Evolutionary conservation across 768 basidiomycete genomes (phyloP).

Genomic region (Porphyrellus cyaneotinctus): DNA sequence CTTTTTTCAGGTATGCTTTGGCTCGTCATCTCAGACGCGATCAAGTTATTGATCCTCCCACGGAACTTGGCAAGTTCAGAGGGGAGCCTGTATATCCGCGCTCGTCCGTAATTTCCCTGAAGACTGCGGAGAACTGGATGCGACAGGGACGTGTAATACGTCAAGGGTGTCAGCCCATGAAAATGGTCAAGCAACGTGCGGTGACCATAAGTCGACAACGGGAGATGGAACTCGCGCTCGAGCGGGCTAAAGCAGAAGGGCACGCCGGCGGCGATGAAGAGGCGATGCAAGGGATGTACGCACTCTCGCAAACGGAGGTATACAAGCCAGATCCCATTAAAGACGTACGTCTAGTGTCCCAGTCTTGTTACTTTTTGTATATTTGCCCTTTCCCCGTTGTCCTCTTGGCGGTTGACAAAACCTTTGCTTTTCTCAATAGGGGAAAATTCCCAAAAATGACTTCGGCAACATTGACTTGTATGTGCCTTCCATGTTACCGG

Average conservation of each 20-base stretch:
- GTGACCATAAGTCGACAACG: slow-evolving; percentile 76
- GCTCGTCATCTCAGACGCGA: slow-evolving; percentile 83
- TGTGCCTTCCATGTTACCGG: slow-evolving; percentile 90
- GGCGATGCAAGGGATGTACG: slow-evolving; percentile 84
- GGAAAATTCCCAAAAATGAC: slow-evolving; percentile 88
- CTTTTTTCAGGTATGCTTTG: slow-evolving; percentile 64
- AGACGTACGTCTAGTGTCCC: slow-evolving; percentile 71
- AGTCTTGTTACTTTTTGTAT: background rate
- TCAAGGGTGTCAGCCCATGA: slow-evolving; percentile 78
- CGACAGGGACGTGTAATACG: slow-evolving; percentile 73
- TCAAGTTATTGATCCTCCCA: slow-evolving; percentile 76
- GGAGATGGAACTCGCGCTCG: slow-evolving; percentile 58
- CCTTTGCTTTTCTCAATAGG: slow-evolving; percentile 45
- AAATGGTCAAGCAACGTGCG: slow-evolving; percentile 82
- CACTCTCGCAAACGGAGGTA: slow-evolving; percentile 76
- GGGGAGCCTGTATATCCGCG: slow-evolving; percentile 92
- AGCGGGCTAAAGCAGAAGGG: slow-evolving; percentile 36
- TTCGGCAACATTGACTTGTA: slow-evolving; percentile 98
- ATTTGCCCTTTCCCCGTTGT: background rate
- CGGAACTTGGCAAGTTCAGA: slow-evolving; percentile 87
- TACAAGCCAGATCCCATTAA: slow-evolving; percentile 78
- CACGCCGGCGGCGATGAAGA: slow-evolving; percentile 44
- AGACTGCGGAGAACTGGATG: slow-evolving; percentile 95
- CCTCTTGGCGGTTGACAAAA: slow-evolving; percentile 4
- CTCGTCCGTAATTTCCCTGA: slow-evolving; percentile 76